Evolutionary conservation across 108 stramenopile species (phyloP).

Genomic region (Nannochloropsis salina): DNA sequence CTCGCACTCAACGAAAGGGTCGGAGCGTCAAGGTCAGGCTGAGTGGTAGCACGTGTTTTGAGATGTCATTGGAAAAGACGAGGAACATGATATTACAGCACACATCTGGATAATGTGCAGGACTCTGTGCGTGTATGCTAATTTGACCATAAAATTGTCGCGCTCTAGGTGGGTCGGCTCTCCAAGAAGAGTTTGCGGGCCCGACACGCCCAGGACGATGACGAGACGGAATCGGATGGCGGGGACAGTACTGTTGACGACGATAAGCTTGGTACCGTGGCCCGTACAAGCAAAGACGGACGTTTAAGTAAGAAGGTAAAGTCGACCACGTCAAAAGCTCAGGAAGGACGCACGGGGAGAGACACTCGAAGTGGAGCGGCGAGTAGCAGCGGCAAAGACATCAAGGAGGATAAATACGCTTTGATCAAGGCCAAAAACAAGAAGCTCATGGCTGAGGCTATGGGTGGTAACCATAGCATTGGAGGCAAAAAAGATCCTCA

Average conservation of each 20-base stretch:
- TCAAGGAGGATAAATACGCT: constrained; percentile 6
- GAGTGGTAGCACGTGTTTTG: background rate
- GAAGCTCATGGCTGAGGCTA: constrained; percentile 26
- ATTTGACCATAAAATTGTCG: background rate
- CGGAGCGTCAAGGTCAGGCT: background rate
- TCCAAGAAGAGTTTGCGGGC: background rate
- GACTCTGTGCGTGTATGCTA: background rate
- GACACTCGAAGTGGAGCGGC: constrained; percentile 8
- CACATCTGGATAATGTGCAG: no score
- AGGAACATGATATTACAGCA: background rate
- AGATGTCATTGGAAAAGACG: background rate
- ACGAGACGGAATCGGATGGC: background rate
- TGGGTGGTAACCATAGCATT: constrained; percentile 40
- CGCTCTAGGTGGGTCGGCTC: constrained; percentile 1
- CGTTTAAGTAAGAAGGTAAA: background rate
- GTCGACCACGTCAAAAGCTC: background rate
- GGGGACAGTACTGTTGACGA: background rate
- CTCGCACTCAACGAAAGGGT: constrained; percentile 68
- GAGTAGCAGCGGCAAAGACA: constrained; percentile 21
- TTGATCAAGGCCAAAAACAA: constrained; percentile 27
- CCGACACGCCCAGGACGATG: background rate
- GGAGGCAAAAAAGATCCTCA: constrained; percentile 41
- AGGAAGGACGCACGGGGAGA: background rate
- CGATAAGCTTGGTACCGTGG: background rate
- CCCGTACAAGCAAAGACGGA: background rate